A percentile compares a stretch with the other conserved stretches of the same genome.
phyloP scores from a whole-genome alignment of 306 rosid genomes.

The Vachellia pachyceras region DNA sequence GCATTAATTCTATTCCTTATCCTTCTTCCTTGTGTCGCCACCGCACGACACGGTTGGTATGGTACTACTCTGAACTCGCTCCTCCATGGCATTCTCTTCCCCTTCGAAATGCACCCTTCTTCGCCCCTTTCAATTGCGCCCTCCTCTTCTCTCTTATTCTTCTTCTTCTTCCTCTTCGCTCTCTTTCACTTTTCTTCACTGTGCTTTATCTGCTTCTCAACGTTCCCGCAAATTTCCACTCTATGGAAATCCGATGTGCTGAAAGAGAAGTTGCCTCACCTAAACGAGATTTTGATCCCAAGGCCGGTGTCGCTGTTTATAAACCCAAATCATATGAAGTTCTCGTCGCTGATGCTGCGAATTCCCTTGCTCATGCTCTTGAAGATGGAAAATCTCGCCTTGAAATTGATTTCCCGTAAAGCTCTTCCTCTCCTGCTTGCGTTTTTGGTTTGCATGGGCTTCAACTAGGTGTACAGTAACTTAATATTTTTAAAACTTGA shows the following conservation, averaged over 20 bases:
- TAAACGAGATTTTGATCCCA: slow-evolving; percentile 46
- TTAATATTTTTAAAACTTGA: not conserved
- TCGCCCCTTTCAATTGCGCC: slow-evolving; percentile 10
- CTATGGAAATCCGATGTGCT: slow-evolving; percentile 52
- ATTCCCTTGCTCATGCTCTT: slow-evolving; percentile 78
- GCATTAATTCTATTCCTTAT: not conserved
- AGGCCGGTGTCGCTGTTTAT: slow-evolving; percentile 75
- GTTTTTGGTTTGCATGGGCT: not conserved
- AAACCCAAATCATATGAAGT: slow-evolving; percentile 90
- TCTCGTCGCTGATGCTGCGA: slow-evolving; percentile 80
- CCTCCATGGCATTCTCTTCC: slow-evolving; percentile 51
- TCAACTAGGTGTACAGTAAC: not conserved
- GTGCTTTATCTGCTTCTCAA: slow-evolving; percentile 26
- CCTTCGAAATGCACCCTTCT: slow-evolving; percentile 25
- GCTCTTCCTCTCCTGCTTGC: not conserved
- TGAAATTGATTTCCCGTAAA: slow-evolving; percentile 96
- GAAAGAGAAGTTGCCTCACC: slow-evolving; percentile 46
- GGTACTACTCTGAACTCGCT: slow-evolving; percentile 1
- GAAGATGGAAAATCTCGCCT: slow-evolving; percentile 70
- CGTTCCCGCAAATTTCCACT: slow-evolving; percentile 20
- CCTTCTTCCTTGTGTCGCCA: not conserved
- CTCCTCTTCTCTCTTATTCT: slow-evolving; percentile 4
- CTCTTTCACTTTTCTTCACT: slow-evolving; percentile 26
- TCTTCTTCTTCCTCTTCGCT: not conserved
- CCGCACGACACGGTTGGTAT: slow-evolving; percentile 24